These are phyloP conservation scores for Blastobotrys petasosporus DNA, from an alignment of 1,139 yeast species.

Conservation along the genomic window DNA sequence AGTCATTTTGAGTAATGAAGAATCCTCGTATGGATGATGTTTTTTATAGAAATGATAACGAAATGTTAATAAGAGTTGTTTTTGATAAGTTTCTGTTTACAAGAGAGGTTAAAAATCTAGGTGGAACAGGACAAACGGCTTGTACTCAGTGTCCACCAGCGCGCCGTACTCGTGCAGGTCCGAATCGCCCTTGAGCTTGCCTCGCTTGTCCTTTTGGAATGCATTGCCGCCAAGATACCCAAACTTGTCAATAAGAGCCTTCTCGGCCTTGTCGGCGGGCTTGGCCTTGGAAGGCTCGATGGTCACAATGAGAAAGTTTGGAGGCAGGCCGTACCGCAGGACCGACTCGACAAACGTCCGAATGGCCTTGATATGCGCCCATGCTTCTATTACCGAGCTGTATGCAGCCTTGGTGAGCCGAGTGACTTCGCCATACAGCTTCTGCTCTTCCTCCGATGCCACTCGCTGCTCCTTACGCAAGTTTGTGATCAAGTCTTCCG, in stretches of 20 bases:
- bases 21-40: not conserved
- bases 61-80: not conserved
- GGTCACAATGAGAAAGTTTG: constrained; percentile 69
- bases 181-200: constrained; percentile 54
- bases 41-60: not conserved
- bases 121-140: constrained; percentile 85
- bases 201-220: constrained; percentile 55
- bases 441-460: constrained; percentile 68
- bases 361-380: constrained; percentile 80
- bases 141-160: constrained; percentile 88
- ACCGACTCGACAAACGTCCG: constrained; percentile 63
- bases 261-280: constrained; percentile 51
- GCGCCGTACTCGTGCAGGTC: constrained; percentile 83
- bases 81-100: not conserved
- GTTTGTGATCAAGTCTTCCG: constrained; percentile 67
- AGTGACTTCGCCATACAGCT: constrained; percentile 68
- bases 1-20: no score
- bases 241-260: constrained; percentile 63
- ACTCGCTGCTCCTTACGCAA: constrained; percentile 72
- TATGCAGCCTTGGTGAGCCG: constrained; percentile 84
- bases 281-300: constrained; percentile 35
- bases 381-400: constrained; percentile 72
- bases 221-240: constrained; percentile 93
- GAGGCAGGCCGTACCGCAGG: constrained; percentile 93
- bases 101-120: constrained; percentile 33